phyloP scores from a whole-genome alignment of 1,284 basidiomycete species.

The Ganoderma meredithae region DNA sequence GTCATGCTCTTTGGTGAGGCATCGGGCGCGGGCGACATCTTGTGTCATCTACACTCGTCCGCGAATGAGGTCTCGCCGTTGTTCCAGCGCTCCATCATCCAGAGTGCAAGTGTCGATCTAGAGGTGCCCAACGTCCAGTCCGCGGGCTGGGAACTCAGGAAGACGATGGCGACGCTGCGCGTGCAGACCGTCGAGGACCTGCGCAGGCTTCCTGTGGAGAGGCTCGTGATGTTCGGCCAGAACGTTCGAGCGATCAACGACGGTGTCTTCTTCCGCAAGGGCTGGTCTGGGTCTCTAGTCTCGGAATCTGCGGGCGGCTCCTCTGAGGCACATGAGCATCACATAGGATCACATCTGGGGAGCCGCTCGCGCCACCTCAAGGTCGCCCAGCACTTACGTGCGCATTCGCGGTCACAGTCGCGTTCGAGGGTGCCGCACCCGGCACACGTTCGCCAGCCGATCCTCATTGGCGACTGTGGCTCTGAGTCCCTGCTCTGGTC shows the following conservation, averaged over 20 bases:
- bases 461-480: constrained; percentile 78
- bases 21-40: constrained; percentile 75
- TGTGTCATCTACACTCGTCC: constrained; percentile 72
- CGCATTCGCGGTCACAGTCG: constrained; percentile 40
- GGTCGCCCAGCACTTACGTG: constrained; percentile 37
- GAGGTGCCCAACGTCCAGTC: constrained; percentile 63
- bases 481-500: constrained; percentile 71
- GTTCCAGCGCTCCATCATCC: constrained; percentile 72
- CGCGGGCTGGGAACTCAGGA: constrained; percentile 72
- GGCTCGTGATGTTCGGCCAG: constrained; percentile 57
- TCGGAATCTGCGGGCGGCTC: constrained; percentile 41
- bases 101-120: constrained; percentile 68
- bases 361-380: constrained; percentile 38
- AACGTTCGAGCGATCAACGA: constrained; percentile 69
- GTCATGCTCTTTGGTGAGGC: constrained; percentile 76
- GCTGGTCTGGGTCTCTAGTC: constrained; percentile 60
- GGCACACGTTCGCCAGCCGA: constrained; percentile 55
- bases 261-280: constrained; percentile 66
- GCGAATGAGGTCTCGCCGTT: constrained; percentile 64
- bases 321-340: constrained; percentile 39
- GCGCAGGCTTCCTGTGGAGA: constrained; percentile 60
- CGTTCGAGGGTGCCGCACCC: constrained; percentile 38
- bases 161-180: constrained; percentile 61
- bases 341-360: constrained; percentile 34
- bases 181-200: constrained; percentile 65